These are phyloP conservation scores for Pyrrhoderma noxium DNA, from an alignment of 1,284 basidiomycete species.

Conservation along the genomic window DNA sequence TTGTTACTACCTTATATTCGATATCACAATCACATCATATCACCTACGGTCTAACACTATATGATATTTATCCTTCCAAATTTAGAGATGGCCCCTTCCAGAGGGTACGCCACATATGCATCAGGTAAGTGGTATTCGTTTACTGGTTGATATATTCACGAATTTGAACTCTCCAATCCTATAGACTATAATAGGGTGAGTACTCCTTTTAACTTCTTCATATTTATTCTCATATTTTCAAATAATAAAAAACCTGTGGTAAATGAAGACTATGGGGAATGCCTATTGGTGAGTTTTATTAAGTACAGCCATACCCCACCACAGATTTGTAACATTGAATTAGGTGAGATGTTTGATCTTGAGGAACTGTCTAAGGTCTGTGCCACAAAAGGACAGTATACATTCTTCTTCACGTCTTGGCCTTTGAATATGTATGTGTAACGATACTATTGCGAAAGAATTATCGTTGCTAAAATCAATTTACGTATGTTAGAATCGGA, in stretches of 20 bases:
- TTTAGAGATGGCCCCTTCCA: conserved; percentile 51
- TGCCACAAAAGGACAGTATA: conserved; percentile 50
- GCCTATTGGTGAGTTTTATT: conserved; percentile 46
- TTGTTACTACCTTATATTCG: conserved; percentile 1
- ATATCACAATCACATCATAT: conserved; percentile 1
- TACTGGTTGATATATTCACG: neutral
- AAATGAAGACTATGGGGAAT: conserved; percentile 54
- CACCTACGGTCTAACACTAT: too few species aligned
- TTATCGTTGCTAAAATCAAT: too few species aligned
- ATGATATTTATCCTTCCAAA: conserved; percentile 8
- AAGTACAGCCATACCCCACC: neutral
- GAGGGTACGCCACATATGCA: conserved; percentile 43
- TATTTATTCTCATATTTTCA: too few species aligned
- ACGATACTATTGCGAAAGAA: too few species aligned
- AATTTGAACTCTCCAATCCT: neutral
- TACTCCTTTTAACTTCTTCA: conserved; percentile 21
- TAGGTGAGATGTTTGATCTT: conserved; percentile 65
- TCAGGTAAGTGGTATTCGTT: conserved; percentile 37
- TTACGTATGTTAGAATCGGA: conserved; percentile 38
- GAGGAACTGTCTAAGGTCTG: conserved; percentile 53
- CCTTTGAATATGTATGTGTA: conserved; percentile 57
- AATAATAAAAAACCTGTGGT: too few species aligned
- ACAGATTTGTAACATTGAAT: neutral
- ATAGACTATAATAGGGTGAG: conserved; percentile 54
- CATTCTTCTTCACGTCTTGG: conserved; percentile 71